Percentiles rank a stretch among this genome's conserved stretches.
Evolutionary conservation across 441 rosid species (phyloP).

Genomic region (Cnidoscolus chayamansa): DNA sequence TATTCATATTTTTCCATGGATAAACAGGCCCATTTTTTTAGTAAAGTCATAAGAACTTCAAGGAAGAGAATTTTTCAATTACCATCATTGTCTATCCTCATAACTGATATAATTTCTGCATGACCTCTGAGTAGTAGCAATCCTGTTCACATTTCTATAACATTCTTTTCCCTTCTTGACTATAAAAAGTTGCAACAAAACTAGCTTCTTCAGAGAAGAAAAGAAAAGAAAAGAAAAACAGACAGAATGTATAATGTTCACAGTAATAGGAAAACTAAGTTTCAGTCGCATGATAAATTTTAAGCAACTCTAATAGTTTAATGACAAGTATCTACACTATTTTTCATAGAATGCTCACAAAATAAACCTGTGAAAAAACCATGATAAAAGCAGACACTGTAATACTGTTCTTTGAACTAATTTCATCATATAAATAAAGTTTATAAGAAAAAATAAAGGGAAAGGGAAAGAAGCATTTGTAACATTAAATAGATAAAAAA

Average conservation of each 20-base stretch:
- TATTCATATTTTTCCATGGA: too few species aligned
- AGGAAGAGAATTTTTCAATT: too few species aligned
- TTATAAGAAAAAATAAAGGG: neutral
- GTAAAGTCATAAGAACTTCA: too few species aligned
- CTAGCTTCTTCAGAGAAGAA: too few species aligned
- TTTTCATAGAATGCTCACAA: neutral
- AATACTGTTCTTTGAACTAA: slow-evolving; percentile 1
- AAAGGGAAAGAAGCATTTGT: neutral
- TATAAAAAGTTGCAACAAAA: too few species aligned
- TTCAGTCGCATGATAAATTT: too few species aligned
- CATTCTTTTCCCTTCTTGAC: too few species aligned
- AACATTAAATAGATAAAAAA: neutral
- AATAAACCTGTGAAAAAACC: neutral
- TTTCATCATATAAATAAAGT: slow-evolving; percentile 8
- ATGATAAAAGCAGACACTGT: neutral
- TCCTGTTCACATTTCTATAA: too few species aligned
- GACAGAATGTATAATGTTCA: neutral
- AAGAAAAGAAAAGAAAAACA: too few species aligned
- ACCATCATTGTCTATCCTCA: neutral
- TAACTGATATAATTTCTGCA: neutral
- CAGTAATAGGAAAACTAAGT: neutral
- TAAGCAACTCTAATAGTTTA: neutral
- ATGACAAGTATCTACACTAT: too few species aligned
- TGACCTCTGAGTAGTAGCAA: neutral
- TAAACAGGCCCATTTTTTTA: too few species aligned